Base-by-base conservation (phyloP, 179 eudicot species). In the Gypsophila paniculata region DNA sequence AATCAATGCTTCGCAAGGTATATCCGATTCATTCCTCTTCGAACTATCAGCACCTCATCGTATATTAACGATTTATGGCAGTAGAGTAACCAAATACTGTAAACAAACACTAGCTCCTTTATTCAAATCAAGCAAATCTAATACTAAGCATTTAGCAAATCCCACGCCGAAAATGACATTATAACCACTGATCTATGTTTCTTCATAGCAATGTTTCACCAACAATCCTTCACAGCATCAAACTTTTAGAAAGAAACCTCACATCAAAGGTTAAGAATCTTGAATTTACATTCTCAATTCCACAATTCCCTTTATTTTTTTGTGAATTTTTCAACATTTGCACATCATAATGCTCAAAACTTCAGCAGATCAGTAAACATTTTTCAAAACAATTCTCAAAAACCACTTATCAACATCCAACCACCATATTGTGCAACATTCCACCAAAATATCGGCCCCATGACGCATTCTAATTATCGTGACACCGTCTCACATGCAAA, bases 291-390 rank as follows among this genome's bases (percentile, higher is more conserved):
- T 8, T 10, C 58, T 51, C 32, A 59, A 58, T 39, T 70, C 42
- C 9, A 48, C 17, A 52, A 2, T 25, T 18, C 8, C 21, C 14
- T 0, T 17, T 0, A 9, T 60, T 22, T 19, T 29, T 26, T 13
- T 17, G 34, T 4, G 8, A 69, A 62, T 39, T 46, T 26, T 42
- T 58, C 2, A 55, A n/a, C 42, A 2, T 12, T 6, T 8, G 4
- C 54, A 44, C 49, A 63, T 55, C 25, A 34, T 0, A 65, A 38
- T 21, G 38, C 4, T 5, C 38, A 61, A 0, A 18, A 52, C 36
- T n/a, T 51, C 8, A 62, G 52, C 69, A 72, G 80, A 67, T 77
- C 69, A 23, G 49, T 61, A 25, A 2, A 15, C 69, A 65, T 18
- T 39, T 9, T 36, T 7, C 32, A 46, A 57, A n/a, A n/a, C n/a